phyloP scores from a whole-genome alignment of 2,329 filamentous ascomycete species.

The Verticillium albo-atrum region DNA sequence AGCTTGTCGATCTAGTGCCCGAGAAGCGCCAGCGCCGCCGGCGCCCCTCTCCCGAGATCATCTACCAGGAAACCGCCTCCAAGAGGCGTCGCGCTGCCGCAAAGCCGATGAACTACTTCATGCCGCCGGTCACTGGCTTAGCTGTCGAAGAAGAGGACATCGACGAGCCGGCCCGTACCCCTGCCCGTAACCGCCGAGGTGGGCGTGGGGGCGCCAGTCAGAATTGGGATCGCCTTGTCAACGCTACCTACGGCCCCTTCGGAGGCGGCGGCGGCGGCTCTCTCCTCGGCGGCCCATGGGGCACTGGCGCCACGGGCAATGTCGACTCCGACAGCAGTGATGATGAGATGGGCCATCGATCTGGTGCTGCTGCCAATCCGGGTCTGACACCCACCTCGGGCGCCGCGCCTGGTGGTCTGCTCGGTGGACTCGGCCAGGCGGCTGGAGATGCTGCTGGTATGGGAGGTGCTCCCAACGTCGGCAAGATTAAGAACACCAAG shows the following conservation, averaged over 20 bases:
- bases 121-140: slow-evolving; percentile 60
- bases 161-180: slow-evolving; percentile 62
- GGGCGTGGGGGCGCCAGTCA: slow-evolving; percentile 55
- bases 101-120: slow-evolving; percentile 78
- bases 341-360: slow-evolving; percentile 73
- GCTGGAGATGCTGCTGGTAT: slow-evolving; percentile 26
- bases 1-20: slow-evolving; percentile 57
- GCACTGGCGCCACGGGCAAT: slow-evolving; percentile 68
- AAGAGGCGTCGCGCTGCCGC: slow-evolving; percentile 50
- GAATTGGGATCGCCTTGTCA: slow-evolving; percentile 73
- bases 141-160: slow-evolving; percentile 73
- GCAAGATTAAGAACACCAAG: slow-evolving; percentile 90
- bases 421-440: slow-evolving; percentile 31
- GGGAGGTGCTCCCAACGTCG: slow-evolving; percentile 69
- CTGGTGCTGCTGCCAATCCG: slow-evolving; percentile 52
- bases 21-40: slow-evolving; percentile 44
- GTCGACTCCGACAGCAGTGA: slow-evolving; percentile 96
- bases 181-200: slow-evolving; percentile 59
- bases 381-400: slow-evolving; percentile 55
- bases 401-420: slow-evolving; percentile 38
- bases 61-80: slow-evolving; percentile 50
- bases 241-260: slow-evolving; percentile 90
- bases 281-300: slow-evolving; percentile 70
- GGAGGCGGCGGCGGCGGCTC: slow-evolving; percentile 75
- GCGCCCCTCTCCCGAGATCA: slow-evolving; percentile 50